phyloP scores from a whole-genome alignment of 1,284 basidiomycete species.

The Tilletia caries region DNA sequence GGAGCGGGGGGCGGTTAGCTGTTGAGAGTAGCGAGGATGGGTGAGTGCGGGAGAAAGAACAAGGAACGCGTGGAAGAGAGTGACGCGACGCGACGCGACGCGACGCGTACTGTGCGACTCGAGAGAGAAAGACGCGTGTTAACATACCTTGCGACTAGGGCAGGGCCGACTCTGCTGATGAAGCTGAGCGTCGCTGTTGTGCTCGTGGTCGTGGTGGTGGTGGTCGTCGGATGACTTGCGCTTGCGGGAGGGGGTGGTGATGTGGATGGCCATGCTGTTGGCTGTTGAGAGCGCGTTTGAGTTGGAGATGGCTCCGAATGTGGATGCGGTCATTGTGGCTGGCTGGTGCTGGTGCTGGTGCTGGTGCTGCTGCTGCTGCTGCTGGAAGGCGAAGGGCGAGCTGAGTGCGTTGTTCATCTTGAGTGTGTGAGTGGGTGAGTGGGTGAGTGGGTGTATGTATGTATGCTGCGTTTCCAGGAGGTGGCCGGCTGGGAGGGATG shows the following conservation, averaged over 20 bases:
- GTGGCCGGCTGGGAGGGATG: no score
- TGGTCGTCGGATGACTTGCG: neutral
- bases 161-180: no score
- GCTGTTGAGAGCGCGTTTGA: neutral
- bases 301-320: neutral
- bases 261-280: slow-evolving; percentile 6
- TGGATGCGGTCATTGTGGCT: neutral
- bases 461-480: no score
- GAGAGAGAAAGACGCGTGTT: neutral
- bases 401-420: neutral
- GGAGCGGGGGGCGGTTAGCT: slow-evolving; percentile 1
- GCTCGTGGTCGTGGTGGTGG: neutral
- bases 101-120: neutral
- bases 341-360: no score
- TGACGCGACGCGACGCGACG: neutral
- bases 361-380: neutral
- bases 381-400: neutral
- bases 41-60: no score
- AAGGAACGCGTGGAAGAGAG: neutral
- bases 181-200: neutral
- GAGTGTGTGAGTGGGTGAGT: neutral
- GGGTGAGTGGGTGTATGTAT: neutral
- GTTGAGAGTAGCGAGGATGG: neutral
- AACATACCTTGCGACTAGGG: no score
- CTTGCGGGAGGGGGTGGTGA: neutral